These are phyloP conservation scores for Quercus phellos DNA, from an alignment of 331 rosid genomes.

Conservation along the genomic window DNA sequence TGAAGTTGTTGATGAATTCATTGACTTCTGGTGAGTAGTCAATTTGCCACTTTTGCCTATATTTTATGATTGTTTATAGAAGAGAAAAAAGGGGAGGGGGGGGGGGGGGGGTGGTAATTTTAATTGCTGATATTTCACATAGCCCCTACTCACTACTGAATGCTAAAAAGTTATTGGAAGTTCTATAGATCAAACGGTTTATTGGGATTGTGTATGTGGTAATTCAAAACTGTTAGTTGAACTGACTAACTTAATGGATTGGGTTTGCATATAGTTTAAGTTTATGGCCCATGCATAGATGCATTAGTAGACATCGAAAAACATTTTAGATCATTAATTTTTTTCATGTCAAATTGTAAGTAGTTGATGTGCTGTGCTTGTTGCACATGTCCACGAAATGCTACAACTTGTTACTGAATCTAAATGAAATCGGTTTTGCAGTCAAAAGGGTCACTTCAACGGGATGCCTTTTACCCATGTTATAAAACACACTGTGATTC, in stretches of 20 bases:
- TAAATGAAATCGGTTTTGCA: constrained; percentile 35
- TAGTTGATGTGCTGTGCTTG: neutral
- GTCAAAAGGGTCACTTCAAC: constrained; percentile 83
- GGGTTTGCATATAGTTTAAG: neutral
- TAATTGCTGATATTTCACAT: neutral
- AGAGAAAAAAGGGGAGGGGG: neutral
- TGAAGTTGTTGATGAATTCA: constrained; percentile 95
- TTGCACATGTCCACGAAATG: neutral
- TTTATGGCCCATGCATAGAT: neutral
- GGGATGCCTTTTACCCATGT: constrained; percentile 82
- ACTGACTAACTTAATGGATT: neutral
- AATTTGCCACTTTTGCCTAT: neutral
- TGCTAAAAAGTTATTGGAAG: neutral
- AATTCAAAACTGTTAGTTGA: neutral
- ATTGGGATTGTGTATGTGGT: neutral
- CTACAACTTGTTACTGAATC: neutral
- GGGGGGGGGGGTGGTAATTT: no score
- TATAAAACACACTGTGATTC: constrained; percentile 74
- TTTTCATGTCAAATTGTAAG: neutral
- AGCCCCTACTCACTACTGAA: neutral
- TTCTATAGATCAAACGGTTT: neutral
- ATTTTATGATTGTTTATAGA: neutral
- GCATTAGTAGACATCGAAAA: neutral
- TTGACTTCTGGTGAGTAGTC: constrained; percentile 82
- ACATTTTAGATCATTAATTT: neutral